These are phyloP conservation scores for Sporothrix variecibatus DNA, from an alignment of 2,329 filamentous ascomycete species.

Conservation along the genomic window DNA sequence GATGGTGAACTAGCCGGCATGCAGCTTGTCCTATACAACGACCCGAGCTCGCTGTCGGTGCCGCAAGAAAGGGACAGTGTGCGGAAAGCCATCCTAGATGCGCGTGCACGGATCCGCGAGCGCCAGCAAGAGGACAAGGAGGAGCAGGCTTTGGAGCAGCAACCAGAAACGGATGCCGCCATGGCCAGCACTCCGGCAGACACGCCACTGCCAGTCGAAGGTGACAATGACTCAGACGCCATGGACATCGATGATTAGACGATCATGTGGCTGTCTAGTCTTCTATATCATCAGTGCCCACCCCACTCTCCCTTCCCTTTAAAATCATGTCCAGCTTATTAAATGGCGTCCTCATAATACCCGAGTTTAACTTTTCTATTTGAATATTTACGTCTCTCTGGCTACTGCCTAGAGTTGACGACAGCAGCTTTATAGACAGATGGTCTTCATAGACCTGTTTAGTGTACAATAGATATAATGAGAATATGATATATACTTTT, in stretches of 20 bases:
- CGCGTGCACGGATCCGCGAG: constrained; percentile 67
- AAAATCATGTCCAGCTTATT: neutral
- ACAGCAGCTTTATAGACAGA: neutral
- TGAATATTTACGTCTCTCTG: neutral
- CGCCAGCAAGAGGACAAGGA: constrained; percentile 49
- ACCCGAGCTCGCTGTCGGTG: constrained; percentile 74
- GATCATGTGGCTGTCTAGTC: neutral
- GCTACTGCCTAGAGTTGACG: neutral
- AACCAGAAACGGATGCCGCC: neutral
- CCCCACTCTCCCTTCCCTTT: neutral
- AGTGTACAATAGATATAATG: constrained; percentile 5
- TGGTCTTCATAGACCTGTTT: neutral
- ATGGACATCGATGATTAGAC: constrained; percentile 67
- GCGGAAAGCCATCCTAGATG: constrained; percentile 79
- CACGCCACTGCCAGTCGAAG: constrained; percentile 7
- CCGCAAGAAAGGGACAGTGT: constrained; percentile 76
- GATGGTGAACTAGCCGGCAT: constrained; percentile 59
- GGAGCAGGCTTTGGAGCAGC: constrained; percentile 20
- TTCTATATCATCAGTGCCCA: neutral
- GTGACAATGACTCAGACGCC: constrained; percentile 56
- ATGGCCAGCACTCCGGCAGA: constrained; percentile 22
- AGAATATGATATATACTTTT: neutral
- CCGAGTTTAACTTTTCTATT: neutral
- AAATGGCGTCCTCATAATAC: constrained; percentile 31
- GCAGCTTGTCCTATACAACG: constrained; percentile 82